phyloP scores from a whole-genome alignment of 2,329 filamentous ascomycete species.

The Pezicula carpinea region DNA sequence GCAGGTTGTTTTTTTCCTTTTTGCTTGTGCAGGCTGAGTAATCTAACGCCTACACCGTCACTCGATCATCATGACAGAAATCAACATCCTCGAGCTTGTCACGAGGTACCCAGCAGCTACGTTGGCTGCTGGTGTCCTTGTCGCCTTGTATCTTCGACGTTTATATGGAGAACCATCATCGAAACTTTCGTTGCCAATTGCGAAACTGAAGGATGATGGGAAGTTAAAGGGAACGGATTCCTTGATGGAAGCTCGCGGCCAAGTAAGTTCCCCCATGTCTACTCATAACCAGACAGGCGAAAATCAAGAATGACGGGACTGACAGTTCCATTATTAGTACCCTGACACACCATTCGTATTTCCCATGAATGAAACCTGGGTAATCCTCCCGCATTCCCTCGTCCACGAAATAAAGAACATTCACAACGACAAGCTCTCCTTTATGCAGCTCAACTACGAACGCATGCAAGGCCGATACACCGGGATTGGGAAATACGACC shows the following conservation, averaged over 20 bases:
- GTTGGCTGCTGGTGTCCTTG: neutral
- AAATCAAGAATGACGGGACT: neutral
- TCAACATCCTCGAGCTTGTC: neutral
- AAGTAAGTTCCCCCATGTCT: no score
- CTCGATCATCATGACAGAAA: neutral
- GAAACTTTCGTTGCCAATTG: neutral
- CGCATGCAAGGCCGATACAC: conserved; percentile 7
- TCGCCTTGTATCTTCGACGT: neutral
- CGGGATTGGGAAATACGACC: conserved; percentile 3
- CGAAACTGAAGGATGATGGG: neutral
- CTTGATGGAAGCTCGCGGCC: no score
- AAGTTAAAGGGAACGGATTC: neutral
- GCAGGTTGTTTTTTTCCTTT: no score
- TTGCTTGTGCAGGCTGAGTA: no score
- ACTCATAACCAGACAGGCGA: no score
- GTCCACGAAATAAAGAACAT: conserved; percentile 9
- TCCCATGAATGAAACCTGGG: neutral
- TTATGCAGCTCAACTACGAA: neutral
- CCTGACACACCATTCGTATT: conserved; percentile 9
- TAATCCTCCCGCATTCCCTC: conserved; percentile 10
- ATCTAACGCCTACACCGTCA: no score
- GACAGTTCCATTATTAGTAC: conserved; percentile 1
- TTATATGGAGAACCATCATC: neutral
- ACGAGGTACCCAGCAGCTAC: neutral
- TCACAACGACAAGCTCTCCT: conserved; percentile 6